Percentiles rank a stretch among this genome's conserved stretches.
phyloP scores from a whole-genome alignment of 148 eudicot genomes.

The Chenopodium quinoa region DNA sequence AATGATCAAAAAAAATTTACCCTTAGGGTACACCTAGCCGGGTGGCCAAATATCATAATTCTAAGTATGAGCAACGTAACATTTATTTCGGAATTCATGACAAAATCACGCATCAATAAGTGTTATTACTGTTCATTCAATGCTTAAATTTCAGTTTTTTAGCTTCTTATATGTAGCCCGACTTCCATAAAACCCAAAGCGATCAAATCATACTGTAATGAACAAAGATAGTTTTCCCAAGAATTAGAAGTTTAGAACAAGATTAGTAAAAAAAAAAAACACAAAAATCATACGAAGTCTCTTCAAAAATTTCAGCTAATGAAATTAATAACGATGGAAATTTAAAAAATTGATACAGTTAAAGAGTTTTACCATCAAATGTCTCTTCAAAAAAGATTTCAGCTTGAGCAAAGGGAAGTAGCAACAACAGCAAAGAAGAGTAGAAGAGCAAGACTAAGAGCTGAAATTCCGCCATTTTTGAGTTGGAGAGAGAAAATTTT shows the following conservation, averaged over 20 bases:
- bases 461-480: slow-evolving; percentile 27
- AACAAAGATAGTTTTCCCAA: not conserved
- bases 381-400: slow-evolving; percentile 56
- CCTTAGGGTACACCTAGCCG: too few species aligned
- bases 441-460: slow-evolving; percentile 27
- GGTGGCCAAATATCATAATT: too few species aligned
- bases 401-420: slow-evolving; percentile 24
- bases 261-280: not conserved
- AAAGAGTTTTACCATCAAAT: slow-evolving; percentile 42
- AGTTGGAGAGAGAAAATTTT: slow-evolving; percentile 1
- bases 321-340: not conserved
- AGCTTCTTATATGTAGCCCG: not conserved
- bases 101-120: too few species aligned
- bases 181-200: not conserved
- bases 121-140: not conserved
- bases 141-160: not conserved
- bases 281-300: not conserved
- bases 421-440: slow-evolving; percentile 2
- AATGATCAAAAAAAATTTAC: too few species aligned
- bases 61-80: too few species aligned
- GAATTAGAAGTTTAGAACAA: not conserved
- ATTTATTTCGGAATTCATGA: too few species aligned
- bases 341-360: too few species aligned
- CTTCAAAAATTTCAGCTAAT: too few species aligned
- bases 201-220: not conserved